Conservation (phyloP, 441 rosid genomes). For the Adansonia grandidieri region DNA sequence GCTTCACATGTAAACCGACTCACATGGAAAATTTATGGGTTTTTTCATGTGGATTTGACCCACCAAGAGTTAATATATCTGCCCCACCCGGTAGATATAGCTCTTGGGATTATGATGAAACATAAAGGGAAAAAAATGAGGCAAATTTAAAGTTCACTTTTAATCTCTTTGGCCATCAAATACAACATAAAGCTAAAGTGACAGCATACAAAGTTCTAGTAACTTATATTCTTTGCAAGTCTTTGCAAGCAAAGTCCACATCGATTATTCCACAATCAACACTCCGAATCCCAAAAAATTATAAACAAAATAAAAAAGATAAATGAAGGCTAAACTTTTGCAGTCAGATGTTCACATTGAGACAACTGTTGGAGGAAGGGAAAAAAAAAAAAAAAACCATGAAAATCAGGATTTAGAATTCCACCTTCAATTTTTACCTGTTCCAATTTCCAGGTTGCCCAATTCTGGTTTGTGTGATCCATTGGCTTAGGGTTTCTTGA, state of each 20-base stretch:
- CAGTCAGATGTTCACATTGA: conserved; percentile 28
- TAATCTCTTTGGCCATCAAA: neutral
- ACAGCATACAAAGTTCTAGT: conserved; percentile 7
- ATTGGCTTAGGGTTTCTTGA: neutral
- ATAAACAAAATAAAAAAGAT: neutral
- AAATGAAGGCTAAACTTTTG: conserved; percentile 12
- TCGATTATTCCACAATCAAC: neutral
- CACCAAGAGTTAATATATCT: conserved; percentile 36
- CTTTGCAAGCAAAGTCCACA: conserved; percentile 16
- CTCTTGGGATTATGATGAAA: conserved; percentile 24
- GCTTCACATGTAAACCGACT: conserved; percentile 40
- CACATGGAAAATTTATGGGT: conserved; percentile 22
- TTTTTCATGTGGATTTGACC: conserved; percentile 25
- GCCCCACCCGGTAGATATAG: conserved; percentile 30
- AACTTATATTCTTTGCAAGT: conserved; percentile 18
- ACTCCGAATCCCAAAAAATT: neutral
- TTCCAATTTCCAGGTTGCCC: neutral
- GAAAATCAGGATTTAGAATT: neutral
- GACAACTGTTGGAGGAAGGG: neutral
- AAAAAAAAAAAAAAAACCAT: no score
- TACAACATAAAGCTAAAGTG: conserved; percentile 6
- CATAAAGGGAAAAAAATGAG: neutral
- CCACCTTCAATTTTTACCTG: conserved; percentile 6
- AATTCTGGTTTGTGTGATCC: neutral
- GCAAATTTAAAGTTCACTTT: conserved; percentile 15